Evolutionary conservation across 805 yeast genomes (phyloP).

Genomic region (Pichia occidentalis): DNA sequence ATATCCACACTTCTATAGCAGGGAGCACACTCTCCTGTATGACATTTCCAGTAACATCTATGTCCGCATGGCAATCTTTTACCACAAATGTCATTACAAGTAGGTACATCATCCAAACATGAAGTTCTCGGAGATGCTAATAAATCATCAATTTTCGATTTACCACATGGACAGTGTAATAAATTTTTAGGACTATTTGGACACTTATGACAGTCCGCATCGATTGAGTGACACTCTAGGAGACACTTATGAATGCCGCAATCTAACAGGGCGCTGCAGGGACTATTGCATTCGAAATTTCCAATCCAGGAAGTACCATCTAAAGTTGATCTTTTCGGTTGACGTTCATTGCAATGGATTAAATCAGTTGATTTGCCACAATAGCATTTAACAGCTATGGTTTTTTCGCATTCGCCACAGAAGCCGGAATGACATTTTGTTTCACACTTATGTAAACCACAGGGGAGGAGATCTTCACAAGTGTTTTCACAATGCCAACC

Average conservation of each 20-base stretch:
- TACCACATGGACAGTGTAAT: slow-evolving; percentile 79
- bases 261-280: slow-evolving; percentile 43
- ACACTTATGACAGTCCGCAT: slow-evolving; percentile 37
- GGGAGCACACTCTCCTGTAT: slow-evolving; percentile 64
- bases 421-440: slow-evolving; percentile 70
- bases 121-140: slow-evolving; percentile 37
- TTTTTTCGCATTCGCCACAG: slow-evolving; percentile 65
- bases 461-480: slow-evolving; percentile 61
- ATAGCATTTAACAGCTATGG: slow-evolving; percentile 51
- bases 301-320: slow-evolving; percentile 40
- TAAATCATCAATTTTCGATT: slow-evolving; percentile 37
- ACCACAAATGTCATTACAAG: slow-evolving; percentile 61
- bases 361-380: slow-evolving; percentile 55
- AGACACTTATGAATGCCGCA: slow-evolving; percentile 59
- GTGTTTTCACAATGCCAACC: slow-evolving; percentile 64
- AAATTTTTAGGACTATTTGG: slow-evolving; percentile 54
- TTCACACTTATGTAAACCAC: slow-evolving; percentile 64
- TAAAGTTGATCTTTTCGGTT: slow-evolving; percentile 30
- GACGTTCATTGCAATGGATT: slow-evolving; percentile 39
- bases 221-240: slow-evolving; percentile 46
- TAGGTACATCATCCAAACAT: slow-evolving; percentile 77
- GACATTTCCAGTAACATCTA: slow-evolving; percentile 62
- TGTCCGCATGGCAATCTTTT: slow-evolving; percentile 69
- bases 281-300: slow-evolving; percentile 39
- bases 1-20: slow-evolving; percentile 49